Base-by-base conservation (phyloP, 2,329 filamentous ascomycete species). In the Triangularia setosa region DNA sequence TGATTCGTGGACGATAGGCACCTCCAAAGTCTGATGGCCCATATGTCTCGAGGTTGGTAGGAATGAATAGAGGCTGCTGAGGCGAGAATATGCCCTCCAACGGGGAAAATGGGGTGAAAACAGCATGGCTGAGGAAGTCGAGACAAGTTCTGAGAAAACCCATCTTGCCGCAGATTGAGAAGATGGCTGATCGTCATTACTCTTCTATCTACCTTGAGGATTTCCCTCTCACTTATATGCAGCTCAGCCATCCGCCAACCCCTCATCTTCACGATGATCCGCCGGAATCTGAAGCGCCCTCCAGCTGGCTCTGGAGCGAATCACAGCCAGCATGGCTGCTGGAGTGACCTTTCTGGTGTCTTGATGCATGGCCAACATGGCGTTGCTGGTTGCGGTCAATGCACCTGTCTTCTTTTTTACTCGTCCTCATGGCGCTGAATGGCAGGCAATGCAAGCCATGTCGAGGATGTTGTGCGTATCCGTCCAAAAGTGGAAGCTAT, bases 131-230 rank as follows among this genome's bases (percentile, higher is more conserved):
- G 58, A 60, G 23, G 14, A 60, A 60, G 24, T 54, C 59, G 6
- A 61, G 40, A 33, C 59, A 61, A 1, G 44, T 5, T 28, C 55
- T 53, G 59, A 61, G 16, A n/a, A 61, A 61, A 8, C 59, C 59
- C 59, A 61, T 61, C 23, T 18, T 61, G 44, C 14, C 48, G 35
- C 8, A 14, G 11, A 18, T 48, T 18, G n/a, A 48, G n/a, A 18
- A 21, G 6, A 14, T 9, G 4, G 40, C 6, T 48, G 40, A 6
- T n/a, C n/a, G 3, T 12, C n/a, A 8, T 48, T 21, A n/a, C 2
- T 21, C n/a, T 48, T 48, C 40, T 16, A n/a, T 48, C n/a, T 4
- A 48, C 40, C 40, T 21, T 21, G 18, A 14, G 40, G 40, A 14
- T 48, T 48, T 3, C n/a, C 4, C 7, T 11, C 18, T 21, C 1